Percentiles rank a stretch among this genome's conserved stretches.
phyloP scores from a whole-genome alignment of 2,329 filamentous ascomycete species.

The Aspergillus brasiliensis region DNA sequence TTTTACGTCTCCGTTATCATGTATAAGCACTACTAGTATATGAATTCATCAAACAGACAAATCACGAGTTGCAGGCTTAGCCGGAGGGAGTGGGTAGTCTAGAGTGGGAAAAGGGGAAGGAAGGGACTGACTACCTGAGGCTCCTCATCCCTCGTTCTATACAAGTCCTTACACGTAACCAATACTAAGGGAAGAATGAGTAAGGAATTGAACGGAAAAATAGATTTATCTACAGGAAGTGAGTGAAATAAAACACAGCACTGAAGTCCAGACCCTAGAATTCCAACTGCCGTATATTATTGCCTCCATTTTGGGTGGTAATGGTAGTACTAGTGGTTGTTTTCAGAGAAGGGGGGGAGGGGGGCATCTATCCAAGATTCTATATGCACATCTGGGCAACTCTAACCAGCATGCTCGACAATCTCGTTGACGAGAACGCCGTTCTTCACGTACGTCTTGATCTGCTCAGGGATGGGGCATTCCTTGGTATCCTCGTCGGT shows the following conservation, averaged over 20 bases:
- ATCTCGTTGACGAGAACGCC: constrained; percentile 87
- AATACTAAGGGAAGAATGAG: background rate
- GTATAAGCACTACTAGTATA: no score
- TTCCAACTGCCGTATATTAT: background rate
- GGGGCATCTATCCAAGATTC: background rate
- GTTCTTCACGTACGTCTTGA: constrained; percentile 76
- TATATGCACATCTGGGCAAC: background rate
- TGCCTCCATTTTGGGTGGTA: background rate
- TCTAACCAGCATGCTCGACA: constrained; percentile 84
- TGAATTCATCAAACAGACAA: no score
- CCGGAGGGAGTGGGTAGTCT: no score
- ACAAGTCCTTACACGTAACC: background rate
- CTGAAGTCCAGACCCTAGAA: no score
- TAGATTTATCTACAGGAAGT: constrained; percentile 3
- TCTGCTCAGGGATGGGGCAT: constrained; percentile 84
- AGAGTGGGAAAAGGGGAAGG: no score
- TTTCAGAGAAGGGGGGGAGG: no score
- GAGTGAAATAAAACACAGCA: background rate
- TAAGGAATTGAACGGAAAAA: background rate
- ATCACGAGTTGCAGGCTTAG: no score
- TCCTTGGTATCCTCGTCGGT: constrained; percentile 82
- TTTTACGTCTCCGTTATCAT: no score
- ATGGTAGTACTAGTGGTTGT: background rate
- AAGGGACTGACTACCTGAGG: no score
- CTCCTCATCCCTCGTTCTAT: background rate